Evolutionary conservation across 208 protist genomes (phyloP).

Genomic region (Trypanosoma conorhini): DNA sequence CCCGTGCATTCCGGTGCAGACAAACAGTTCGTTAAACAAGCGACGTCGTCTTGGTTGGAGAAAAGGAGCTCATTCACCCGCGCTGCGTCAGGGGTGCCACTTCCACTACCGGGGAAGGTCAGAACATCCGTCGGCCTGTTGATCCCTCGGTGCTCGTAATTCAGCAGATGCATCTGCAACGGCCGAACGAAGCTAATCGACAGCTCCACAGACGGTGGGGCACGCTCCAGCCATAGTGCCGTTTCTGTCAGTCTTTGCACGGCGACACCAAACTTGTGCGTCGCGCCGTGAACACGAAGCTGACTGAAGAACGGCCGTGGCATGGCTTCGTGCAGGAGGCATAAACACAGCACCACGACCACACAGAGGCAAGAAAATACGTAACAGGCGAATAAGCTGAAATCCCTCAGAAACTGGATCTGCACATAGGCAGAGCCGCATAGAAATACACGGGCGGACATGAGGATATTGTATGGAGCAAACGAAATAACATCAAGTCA

Average conservation of each 20-base stretch:
- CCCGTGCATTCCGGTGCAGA: neutral
- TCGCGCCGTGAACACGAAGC: slow-evolving; percentile 41
- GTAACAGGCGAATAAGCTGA: no score
- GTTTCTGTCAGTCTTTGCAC: slow-evolving; percentile 36
- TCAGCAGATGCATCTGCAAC: slow-evolving; percentile 56
- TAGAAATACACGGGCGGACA: neutral
- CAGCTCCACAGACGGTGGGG: slow-evolving; percentile 45
- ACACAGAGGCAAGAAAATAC: slow-evolving; percentile 2
- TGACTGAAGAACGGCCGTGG: slow-evolving; percentile 30
- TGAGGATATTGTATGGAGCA: neutral
- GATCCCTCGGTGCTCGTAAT: slow-evolving; percentile 40
- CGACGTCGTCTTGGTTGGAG: neutral
- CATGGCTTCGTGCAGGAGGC: slow-evolving; percentile 10
- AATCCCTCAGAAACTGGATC: no score
- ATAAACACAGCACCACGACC: neutral
- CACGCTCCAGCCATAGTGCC: slow-evolving; percentile 43
- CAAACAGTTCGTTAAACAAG: neutral
- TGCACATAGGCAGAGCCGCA: neutral
- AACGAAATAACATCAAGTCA: neutral
- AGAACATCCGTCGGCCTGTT: slow-evolving; percentile 76
- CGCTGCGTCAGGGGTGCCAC: slow-evolving; percentile 16
- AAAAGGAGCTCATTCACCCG: slow-evolving; percentile 59
- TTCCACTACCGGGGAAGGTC: slow-evolving; percentile 61
- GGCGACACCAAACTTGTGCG: slow-evolving; percentile 34
- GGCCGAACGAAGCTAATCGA: slow-evolving; percentile 47